Evolutionary conservation across 805 yeast species (phyloP).

Genomic region (Yueomyces sp.): DNA sequence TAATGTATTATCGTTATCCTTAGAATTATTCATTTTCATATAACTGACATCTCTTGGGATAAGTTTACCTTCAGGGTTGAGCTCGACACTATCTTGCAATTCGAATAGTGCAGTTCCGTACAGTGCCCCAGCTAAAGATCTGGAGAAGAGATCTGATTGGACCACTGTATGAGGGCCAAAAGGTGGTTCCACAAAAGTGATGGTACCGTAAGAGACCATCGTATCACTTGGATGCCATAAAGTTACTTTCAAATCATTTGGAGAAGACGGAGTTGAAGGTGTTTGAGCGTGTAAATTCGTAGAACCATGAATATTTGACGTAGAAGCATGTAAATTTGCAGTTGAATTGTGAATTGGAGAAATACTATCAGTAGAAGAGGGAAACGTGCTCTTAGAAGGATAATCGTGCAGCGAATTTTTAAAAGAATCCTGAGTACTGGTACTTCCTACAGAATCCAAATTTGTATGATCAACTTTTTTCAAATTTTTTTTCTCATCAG

Average conservation of each 20-base stretch:
- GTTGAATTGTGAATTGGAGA: too few relatives aligned
- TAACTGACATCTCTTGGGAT: constrained; percentile 1
- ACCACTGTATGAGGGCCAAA: constrained; percentile 7
- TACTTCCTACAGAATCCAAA: too few relatives aligned
- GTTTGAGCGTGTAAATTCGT: too few relatives aligned
- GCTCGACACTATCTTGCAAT: constrained; percentile 2
- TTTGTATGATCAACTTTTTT: too few relatives aligned
- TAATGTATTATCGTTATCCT: not conserved
- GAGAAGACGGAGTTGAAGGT: not conserved
- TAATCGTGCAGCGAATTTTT: too few relatives aligned
- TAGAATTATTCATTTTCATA: not conserved
- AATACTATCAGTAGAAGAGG: too few relatives aligned
- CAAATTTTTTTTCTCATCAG: too few relatives aligned
- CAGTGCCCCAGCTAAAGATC: constrained; percentile 6
- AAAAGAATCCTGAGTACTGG: too few relatives aligned
- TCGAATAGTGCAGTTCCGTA: constrained; percentile 10
- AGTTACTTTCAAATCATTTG: not conserved
- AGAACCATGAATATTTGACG: too few relatives aligned
- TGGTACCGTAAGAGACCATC: constrained; percentile 7
- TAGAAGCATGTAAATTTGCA: too few relatives aligned
- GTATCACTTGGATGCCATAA: constrained; percentile 10
- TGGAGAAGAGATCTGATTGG: constrained; percentile 7
- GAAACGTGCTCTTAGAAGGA: too few relatives aligned
- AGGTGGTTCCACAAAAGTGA: constrained; percentile 9
- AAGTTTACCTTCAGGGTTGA: constrained; percentile 2